Conservation (phyloP, 345 rosid genomes). For the Clarkia xantiana region DNA sequence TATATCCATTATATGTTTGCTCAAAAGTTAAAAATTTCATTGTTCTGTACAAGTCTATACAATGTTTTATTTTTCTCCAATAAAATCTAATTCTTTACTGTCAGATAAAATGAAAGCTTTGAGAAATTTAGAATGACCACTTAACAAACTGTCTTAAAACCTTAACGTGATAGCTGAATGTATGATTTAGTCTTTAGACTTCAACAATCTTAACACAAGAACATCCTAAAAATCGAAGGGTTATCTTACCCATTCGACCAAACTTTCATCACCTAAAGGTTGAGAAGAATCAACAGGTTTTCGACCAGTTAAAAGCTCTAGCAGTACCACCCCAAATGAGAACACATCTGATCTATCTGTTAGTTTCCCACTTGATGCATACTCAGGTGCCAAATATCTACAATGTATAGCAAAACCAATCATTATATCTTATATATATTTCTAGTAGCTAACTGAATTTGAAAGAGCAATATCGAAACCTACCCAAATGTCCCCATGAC, state of each 20-base stretch:
- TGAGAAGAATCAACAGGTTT: constrained; percentile 72
- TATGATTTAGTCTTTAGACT: too few relatives aligned
- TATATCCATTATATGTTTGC: neutral
- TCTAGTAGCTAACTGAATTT: neutral
- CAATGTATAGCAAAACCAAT: constrained; percentile 7
- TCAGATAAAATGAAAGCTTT: too few relatives aligned
- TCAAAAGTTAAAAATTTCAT: neutral
- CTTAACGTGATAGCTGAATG: too few relatives aligned
- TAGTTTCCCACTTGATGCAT: constrained; percentile 90
- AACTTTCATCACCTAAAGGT: constrained; percentile 92
- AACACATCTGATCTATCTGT: constrained; percentile 90
- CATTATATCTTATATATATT: neutral
- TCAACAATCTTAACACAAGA: neutral
- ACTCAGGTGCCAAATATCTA: constrained; percentile 95
- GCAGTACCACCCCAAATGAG: constrained; percentile 93
- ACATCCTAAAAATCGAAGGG: neutral
- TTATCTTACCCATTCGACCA: constrained; percentile 88
- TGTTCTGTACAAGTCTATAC: neutral
- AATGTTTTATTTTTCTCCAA: neutral
- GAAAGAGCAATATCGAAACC: constrained; percentile 11
- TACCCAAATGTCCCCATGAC: constrained; percentile 99
- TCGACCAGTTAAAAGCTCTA: constrained; percentile 89
- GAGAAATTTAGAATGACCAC: neutral
- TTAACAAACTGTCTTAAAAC: too few relatives aligned
- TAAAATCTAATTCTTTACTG: too few relatives aligned